These are phyloP conservation scores for Exophiala aquamarina DNA, from an alignment of 2,329 filamentous ascomycete genomes.

Conservation along the genomic window DNA sequence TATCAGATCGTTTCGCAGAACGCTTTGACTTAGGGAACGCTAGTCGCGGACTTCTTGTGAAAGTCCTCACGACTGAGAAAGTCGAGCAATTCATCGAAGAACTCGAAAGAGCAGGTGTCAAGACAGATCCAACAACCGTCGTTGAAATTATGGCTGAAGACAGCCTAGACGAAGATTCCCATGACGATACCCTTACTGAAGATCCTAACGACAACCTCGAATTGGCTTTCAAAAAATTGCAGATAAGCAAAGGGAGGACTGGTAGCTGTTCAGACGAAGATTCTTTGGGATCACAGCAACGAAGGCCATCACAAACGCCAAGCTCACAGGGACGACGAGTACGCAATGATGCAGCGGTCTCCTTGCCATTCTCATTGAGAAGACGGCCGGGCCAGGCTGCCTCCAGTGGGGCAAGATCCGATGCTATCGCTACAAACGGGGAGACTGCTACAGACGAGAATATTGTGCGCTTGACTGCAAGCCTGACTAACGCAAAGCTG, in stretches of 20 bases:
- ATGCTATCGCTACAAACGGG: not conserved
- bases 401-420: constrained; percentile 2
- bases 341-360: constrained; percentile 3
- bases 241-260: constrained; percentile 4
- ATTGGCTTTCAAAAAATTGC: constrained; percentile 8
- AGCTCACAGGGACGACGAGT: constrained; percentile 5
- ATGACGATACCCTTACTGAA: constrained; percentile 76
- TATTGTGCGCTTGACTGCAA: constrained; percentile 6
- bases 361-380: constrained; percentile 7
- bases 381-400: constrained; percentile 5
- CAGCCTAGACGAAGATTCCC: constrained; percentile 72
- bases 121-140: constrained; percentile 3
- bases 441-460: constrained; percentile 5
- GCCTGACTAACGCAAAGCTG: constrained; percentile 4
- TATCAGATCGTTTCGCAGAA: constrained; percentile 12
- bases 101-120: constrained; percentile 15
- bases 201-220: constrained; percentile 7
- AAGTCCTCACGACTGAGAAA: constrained; percentile 12
- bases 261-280: constrained; percentile 4
- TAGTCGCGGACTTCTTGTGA: constrained; percentile 10
- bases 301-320: constrained; percentile 3
- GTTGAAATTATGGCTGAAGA: constrained; percentile 5
- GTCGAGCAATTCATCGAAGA: constrained; percentile 11
- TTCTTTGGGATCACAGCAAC: constrained; percentile 3
- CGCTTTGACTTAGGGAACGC: constrained; percentile 6